Evolutionary conservation across 208 protist genomes (phyloP), one percentile per base, ranked within the genome.

Genomic region (Trichomonas gallinae): DNA sequence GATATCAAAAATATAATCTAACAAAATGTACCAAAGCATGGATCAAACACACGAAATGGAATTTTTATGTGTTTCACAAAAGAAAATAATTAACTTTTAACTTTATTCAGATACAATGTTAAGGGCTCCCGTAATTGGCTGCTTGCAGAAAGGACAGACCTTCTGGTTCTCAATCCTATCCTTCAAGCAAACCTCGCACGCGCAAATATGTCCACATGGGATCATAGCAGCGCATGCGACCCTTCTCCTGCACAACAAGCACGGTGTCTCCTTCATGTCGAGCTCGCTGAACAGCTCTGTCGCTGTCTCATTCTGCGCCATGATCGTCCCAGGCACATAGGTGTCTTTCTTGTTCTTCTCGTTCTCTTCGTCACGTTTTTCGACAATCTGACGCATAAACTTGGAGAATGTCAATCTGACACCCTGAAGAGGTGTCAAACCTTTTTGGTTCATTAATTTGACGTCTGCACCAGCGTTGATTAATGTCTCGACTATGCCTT

Each of bases 371-470:
- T 93, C 87, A 17, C 87, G 9, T 36, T 93, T 44, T 38, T 42
- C 40, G 15, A 51, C 44, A 9, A 93, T 38, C 17, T 13, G 15
- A 1, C 44, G 44, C 87, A 93, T 93, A 36, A 51, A 93, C 26
- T 93, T 93, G 8, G 87, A 93, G 45, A 93, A 93, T 38, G 87
- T 93, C 15, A 93, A 38, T 93, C 44, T 93, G 0, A 93, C 87
- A 48, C 87, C 87, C 51, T 93, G 87, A 11, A 51, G 4, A 23
- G 96, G 96, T 34, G 44, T 89, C 15, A 96, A 51, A 42, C 81
- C 63, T 72, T 96, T 96, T n/a, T 85, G 44, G 63, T 85, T 88
- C 17, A 96, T 58, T 10, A 63, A 26, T 89, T 72, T 96, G 6
- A 81, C n/a, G 63, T 96, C 48, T 40, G 96, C 44, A 38, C 48